Percentiles rank a stretch among this genome's conserved stretches.
These are phyloP conservation scores for Leccinum subgranulosum DNA, from an alignment of 768 basidiomycete species.

Conservation along the genomic window DNA sequence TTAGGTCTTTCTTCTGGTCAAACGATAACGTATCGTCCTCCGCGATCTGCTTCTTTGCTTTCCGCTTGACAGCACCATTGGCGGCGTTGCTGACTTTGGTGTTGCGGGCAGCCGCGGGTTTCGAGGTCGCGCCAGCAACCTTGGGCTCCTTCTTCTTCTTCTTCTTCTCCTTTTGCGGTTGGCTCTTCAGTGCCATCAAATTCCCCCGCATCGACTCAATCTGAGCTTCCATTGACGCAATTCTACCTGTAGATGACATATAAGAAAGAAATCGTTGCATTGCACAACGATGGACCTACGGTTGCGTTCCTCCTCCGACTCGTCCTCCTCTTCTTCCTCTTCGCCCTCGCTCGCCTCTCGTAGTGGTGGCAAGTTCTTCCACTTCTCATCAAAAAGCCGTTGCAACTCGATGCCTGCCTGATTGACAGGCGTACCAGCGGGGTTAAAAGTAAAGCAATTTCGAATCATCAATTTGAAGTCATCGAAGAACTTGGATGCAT, in stretches of 20 bases:
- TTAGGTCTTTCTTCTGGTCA: constrained; percentile 97
- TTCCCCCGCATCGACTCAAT: constrained; percentile 75
- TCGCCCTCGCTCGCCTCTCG: constrained; percentile 55
- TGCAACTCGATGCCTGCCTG: constrained; percentile 84
- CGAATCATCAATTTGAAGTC: constrained; percentile 95
- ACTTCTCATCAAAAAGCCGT: constrained; percentile 89
- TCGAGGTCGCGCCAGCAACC: constrained; percentile 61
- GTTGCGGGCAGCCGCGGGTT: constrained; percentile 46
- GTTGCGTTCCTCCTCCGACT: constrained; percentile 63
- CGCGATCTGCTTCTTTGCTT: constrained; percentile 59
- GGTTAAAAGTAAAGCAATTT: constrained; percentile 93
- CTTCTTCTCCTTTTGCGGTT: constrained; percentile 62
- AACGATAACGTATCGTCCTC: constrained; percentile 87
- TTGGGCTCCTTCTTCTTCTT: constrained; percentile 67
- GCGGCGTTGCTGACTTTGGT: constrained; percentile 39
- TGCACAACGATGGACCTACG: constrained; percentile 42
- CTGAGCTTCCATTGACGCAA: constrained; percentile 76
- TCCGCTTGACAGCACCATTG: constrained; percentile 50
- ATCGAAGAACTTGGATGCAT: constrained; percentile 76
- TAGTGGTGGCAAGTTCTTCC: constrained; percentile 71
- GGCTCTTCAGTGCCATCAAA: constrained; percentile 58
- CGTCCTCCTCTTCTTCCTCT: constrained; percentile 61
- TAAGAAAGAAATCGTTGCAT: constrained; percentile 4
- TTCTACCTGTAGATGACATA: constrained; percentile 49
- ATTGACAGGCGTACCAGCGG: constrained; percentile 81